phyloP scores from a whole-genome alignment of 2,329 filamentous ascomycete species.

The Aquanectria penicillioides region DNA sequence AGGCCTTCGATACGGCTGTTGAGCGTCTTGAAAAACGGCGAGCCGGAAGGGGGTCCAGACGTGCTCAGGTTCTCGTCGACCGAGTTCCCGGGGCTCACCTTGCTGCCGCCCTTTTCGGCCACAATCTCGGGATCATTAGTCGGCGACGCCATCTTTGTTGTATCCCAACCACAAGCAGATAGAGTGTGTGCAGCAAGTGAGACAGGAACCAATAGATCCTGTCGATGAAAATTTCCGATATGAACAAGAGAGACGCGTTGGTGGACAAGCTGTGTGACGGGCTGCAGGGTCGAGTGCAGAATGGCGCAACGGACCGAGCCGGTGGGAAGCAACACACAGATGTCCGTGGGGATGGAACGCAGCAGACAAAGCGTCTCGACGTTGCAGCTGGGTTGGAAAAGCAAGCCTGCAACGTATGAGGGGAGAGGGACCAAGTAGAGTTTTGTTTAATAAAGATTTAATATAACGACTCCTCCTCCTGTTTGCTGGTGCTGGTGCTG shows the following conservation, averaged over 20 bases:
- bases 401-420: not conserved
- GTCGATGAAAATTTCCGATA: too few relatives aligned
- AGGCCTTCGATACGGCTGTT: slow-evolving; percentile 38
- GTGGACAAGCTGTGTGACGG: not conserved
- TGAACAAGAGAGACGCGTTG: not conserved
- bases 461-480: too few relatives aligned
- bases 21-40: slow-evolving; percentile 23
- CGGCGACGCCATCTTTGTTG: slow-evolving; percentile 17
- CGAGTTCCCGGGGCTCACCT: slow-evolving; percentile 22
- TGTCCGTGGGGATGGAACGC: not conserved
- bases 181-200: not conserved
- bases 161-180: too few relatives aligned
- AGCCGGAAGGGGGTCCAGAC: not conserved
- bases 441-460: slow-evolving; percentile 24
- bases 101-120: slow-evolving; percentile 26
- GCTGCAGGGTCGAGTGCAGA: not conserved
- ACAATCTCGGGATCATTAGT: slow-evolving; percentile 24
- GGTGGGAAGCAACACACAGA: not conserved
- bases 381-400: too few relatives aligned
- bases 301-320: not conserved
- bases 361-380: too few relatives aligned
- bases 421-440: slow-evolving; percentile 16
- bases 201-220: not conserved
- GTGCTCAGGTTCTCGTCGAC: slow-evolving; percentile 18
- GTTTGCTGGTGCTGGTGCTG: too few relatives aligned